phyloP scores from a whole-genome alignment of 169 alveolate genomes.

The Toxoplasma gondii region DNA sequence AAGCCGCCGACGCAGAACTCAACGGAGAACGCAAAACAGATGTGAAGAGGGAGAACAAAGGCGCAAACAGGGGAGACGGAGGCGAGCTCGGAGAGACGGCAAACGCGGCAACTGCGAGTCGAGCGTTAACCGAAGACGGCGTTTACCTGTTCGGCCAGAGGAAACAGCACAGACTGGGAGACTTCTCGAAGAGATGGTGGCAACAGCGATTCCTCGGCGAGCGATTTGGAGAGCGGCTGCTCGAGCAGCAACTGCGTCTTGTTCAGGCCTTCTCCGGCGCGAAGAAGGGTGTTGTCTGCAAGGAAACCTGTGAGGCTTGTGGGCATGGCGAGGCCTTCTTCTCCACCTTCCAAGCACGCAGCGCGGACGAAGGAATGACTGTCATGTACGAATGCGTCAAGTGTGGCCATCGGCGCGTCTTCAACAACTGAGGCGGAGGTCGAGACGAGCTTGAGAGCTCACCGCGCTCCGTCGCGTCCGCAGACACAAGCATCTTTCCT shows the following conservation, averaged over 20 bases:
- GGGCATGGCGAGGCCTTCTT: conserved; percentile 78
- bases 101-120: not conserved
- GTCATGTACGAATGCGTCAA: conserved; percentile 78
- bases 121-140: not conserved
- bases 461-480: no score
- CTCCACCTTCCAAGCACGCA: conserved; percentile 77
- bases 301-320: conserved; percentile 74
- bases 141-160: conserved; percentile 54
- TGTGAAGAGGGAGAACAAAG: not conserved
- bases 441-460: not conserved
- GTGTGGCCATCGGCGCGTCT: conserved; percentile 73
- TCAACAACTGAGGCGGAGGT: conserved; percentile 67
- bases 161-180: conserved; percentile 43
- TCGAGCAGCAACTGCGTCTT: conserved; percentile 66
- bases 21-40: not conserved
- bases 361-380: conserved; percentile 80
- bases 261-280: conserved; percentile 68
- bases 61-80: not conserved
- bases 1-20: not conserved
- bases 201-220: conserved; percentile 63
- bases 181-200: conserved; percentile 53
- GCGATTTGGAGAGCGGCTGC: conserved; percentile 39
- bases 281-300: conserved; percentile 67
- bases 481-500: no score
- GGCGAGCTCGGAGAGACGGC: not conserved